phyloP scores from a whole-genome alignment of 139 green algal species.

The Mychonastes homosphaera region DNA sequence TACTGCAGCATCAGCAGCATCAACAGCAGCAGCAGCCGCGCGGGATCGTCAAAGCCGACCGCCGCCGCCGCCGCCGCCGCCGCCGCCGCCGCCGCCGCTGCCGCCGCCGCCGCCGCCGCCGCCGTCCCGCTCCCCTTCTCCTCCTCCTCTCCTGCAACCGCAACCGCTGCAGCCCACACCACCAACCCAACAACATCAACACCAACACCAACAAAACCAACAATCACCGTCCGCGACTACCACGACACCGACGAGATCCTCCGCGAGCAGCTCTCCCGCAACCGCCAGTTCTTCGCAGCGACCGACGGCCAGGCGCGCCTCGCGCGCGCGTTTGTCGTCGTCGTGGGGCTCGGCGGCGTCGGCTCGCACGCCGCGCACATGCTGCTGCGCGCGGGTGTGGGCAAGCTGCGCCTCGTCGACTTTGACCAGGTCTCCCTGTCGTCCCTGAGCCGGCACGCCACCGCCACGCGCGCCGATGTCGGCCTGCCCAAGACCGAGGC shows the following conservation, averaged over 20 bases:
- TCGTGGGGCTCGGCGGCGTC: constrained; percentile 89
- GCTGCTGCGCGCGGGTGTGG: constrained; percentile 85
- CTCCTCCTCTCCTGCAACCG: no score
- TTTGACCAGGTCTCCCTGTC: constrained; percentile 82
- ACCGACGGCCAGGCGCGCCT: constrained; percentile 49
- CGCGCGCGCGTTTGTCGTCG: constrained; percentile 71
- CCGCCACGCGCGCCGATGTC: constrained; percentile 85
- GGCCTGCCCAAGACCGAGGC: constrained; percentile 77
- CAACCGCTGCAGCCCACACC: no score
- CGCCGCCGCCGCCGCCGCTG: no score
- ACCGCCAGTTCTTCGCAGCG: constrained; percentile 94
- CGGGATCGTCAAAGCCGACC: background rate
- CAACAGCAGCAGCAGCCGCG: background rate
- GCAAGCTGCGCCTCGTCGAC: constrained; percentile 83
- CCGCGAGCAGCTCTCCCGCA: constrained; percentile 78
- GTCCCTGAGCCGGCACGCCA: constrained; percentile 65
- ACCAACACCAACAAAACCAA: background rate
- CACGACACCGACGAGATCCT: constrained; percentile 68
- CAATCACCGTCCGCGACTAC: constrained; percentile 17
- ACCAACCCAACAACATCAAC: background rate
- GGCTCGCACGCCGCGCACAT: constrained; percentile 88
- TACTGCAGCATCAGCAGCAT: background rate
- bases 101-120: background rate
- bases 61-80: background rate
- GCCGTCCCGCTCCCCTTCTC: no score